Conservation (phyloP, 768 basidiomycete genomes). For the Kwoniella shandongensis region DNA sequence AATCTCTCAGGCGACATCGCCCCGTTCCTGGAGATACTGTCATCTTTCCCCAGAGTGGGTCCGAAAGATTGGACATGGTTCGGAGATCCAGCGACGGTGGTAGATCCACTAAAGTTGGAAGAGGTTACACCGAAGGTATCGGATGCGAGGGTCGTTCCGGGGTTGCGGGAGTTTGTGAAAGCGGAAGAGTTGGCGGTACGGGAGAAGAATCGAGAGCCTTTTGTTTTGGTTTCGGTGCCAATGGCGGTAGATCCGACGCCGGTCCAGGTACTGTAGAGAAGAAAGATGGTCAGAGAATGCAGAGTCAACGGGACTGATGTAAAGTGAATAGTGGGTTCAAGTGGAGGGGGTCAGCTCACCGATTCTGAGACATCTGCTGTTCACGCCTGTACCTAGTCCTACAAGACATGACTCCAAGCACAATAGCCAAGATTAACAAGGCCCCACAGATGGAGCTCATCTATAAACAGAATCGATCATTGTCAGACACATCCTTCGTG, state of each 20-base stretch:
- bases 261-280: conserved; percentile 31
- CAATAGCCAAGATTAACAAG: conserved; percentile 26
- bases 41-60: background rate
- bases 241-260: conserved; percentile 23
- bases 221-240: conserved; percentile 12
- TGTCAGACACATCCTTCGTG: no score
- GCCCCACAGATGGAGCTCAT: conserved; percentile 44
- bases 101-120: conserved; percentile 29
- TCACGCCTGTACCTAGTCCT: conserved; percentile 27
- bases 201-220: conserved; percentile 20
- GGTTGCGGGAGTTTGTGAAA: conserved; percentile 23
- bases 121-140: conserved; percentile 26
- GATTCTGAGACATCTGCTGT: conserved; percentile 18
- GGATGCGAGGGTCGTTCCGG: conserved; percentile 18
- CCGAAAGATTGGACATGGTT: conserved; percentile 6
- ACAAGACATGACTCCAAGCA: conserved; percentile 31
- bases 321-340: background rate
- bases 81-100: conserved; percentile 19
- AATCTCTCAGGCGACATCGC: conserved; percentile 4
- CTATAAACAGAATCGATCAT: conserved; percentile 7
- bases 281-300: background rate
- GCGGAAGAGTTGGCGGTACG: conserved; percentile 10
- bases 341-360: conserved; percentile 17
- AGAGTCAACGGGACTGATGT: no score
- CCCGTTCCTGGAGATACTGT: no score